Evolutionary conservation across 495 filamentous ascomycete species (phyloP), one percentile per base, ranked within the genome.

Genomic region (Cercophora samala): DNA sequence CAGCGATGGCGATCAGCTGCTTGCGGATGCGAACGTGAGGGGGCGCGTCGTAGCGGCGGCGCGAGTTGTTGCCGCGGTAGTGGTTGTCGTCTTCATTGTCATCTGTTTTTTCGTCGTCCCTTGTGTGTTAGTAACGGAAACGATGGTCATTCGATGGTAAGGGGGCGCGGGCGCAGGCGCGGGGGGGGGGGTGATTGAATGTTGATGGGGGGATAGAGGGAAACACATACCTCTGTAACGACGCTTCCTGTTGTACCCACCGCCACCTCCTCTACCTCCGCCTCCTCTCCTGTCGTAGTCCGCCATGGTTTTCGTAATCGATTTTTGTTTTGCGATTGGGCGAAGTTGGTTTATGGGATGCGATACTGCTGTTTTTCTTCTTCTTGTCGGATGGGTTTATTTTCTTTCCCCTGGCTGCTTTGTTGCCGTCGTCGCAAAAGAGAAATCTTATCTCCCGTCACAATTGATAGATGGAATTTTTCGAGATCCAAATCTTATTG

Each of bases 21-120:
- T 90, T 91, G 70, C 92, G 90, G 63, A 97, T 79, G 73, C 89
- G 90, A 54, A 88, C 85, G 66, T 86, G 83, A 21, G 90, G 78
- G 18, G 95, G 90, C 67, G 93, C 91, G 72, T 94, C 90, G 70
- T 91, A 92, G 73, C 90, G 86, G 54, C 91, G 87, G 64, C 91
- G 85, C 70, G 89, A 89, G n/a, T 85, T 85, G n/a, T 85, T 85
- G 60, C 86, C 85, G 70, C 90, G 88, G 69, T 91, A 88, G 71
- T 86, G 83, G 61, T 93, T 88, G 72, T 93, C 88, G 68, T 96
- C 91, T 32, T 86, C 74, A 64, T 95, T 92, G 22, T 70, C 66
- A 15, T 74, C 67, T 75, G 51, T n/a, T n/a, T n/a, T n/a, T n/a
- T n/a, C n/a, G n/a, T n/a, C n/a, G n/a, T n/a, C n/a, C n/a, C n/a